These are phyloP conservation scores for Borealophlyctis nickersoniae DNA, from an alignment of 192 early-diverging fungal genomes.

Conservation along the genomic window DNA sequence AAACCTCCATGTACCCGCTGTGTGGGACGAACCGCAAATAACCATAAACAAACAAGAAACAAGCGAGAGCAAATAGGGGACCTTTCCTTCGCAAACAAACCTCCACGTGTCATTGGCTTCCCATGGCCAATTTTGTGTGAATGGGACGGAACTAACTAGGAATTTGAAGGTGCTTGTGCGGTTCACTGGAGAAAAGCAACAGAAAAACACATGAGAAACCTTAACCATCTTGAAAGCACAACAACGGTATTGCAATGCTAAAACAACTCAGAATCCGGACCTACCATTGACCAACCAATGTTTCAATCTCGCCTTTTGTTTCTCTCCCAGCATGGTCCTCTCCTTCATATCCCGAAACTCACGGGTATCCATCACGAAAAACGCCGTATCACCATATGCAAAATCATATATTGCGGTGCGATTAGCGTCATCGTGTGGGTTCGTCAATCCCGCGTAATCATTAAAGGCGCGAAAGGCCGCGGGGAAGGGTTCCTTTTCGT, in stretches of 20 bases:
- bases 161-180: constrained; percentile 23
- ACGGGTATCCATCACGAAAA: constrained; percentile 33
- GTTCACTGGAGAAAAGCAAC: constrained; percentile 19
- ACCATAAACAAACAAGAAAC: background rate
- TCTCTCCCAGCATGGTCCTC: constrained; percentile 23
- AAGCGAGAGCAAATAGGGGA: background rate
- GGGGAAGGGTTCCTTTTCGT: constrained; percentile 16
- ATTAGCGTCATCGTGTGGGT: constrained; percentile 28
- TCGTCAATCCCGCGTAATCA: constrained; percentile 27
- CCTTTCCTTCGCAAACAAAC: constrained; percentile 9
- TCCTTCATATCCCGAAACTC: constrained; percentile 15
- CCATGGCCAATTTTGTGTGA: constrained; percentile 31
- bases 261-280: no score
- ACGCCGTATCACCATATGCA: constrained; percentile 25
- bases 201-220: background rate
- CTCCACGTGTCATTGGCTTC: constrained; percentile 25
- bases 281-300: constrained; percentile 26
- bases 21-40: no score
- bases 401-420: constrained; percentile 23
- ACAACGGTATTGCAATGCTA: background rate
- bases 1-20: constrained; percentile 32
- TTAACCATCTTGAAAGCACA: constrained; percentile 5
- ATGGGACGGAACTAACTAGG: constrained; percentile 27
- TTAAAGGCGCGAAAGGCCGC: constrained; percentile 32
- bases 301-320: constrained; percentile 23